These are phyloP conservation scores for Barnettozyma sucrosica DNA, from an alignment of 805 yeast species.

Conservation along the genomic window DNA sequence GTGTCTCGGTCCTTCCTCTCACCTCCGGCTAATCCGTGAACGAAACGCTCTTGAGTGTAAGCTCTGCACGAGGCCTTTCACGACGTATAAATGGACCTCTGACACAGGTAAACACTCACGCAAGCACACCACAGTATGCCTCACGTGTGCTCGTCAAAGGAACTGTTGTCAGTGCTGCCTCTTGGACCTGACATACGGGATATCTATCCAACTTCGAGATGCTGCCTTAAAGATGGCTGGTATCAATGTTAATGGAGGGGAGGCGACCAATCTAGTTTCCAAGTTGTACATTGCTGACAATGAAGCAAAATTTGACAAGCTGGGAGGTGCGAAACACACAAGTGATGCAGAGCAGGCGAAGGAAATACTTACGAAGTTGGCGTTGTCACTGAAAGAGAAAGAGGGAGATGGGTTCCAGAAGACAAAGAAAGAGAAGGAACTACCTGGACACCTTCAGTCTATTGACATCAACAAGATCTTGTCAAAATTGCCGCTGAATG, in stretches of 20 bases:
- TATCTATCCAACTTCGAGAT: conserved; percentile 76
- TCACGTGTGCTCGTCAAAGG: conserved; percentile 69
- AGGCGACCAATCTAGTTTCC: conserved; percentile 47
- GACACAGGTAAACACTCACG: conserved; percentile 35
- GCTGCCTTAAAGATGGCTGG: conserved; percentile 73
- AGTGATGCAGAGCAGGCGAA: conserved; percentile 37
- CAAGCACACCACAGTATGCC: conserved; percentile 66
- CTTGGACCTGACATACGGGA: conserved; percentile 73
- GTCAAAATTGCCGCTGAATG: conserved; percentile 63
- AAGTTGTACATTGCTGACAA: conserved; percentile 52
- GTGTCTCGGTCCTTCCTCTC: conserved; percentile 66
- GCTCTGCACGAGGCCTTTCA: conserved; percentile 79
- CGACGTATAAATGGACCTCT: conserved; percentile 71
- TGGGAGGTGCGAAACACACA: conserved; percentile 34
- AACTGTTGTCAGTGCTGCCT: conserved; percentile 88
- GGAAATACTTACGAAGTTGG: conserved; percentile 44
- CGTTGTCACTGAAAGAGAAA: conserved; percentile 17
- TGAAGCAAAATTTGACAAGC: conserved; percentile 28
- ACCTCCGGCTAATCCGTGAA: conserved; percentile 68
- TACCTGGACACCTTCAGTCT: conserved; percentile 19
- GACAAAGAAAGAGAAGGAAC: conserved; percentile 9
- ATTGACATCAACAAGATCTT: conserved; percentile 48
- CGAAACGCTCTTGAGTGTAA: conserved; percentile 75
- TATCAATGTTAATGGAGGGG: conserved; percentile 30
- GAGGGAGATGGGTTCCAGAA: neutral